These are phyloP conservation scores for Penicillium sp. DNA, from an alignment of 2,329 filamentous ascomycete species.

Conservation along the genomic window DNA sequence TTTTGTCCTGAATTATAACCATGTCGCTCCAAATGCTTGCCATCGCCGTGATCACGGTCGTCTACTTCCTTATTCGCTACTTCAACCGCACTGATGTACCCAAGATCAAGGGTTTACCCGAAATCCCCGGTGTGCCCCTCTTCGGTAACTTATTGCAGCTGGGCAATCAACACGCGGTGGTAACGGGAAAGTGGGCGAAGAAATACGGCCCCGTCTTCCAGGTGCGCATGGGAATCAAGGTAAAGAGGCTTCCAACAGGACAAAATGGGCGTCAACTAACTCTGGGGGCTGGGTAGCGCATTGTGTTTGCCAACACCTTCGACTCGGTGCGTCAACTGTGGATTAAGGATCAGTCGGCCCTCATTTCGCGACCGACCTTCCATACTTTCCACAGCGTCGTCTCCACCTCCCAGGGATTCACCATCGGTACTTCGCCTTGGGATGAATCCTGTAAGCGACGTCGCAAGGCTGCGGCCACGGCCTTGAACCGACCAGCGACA, in stretches of 20 bases:
- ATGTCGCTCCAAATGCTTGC: constrained; percentile 32
- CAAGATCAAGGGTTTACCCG: constrained; percentile 59
- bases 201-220: constrained; percentile 63
- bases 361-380: constrained; percentile 72
- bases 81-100: constrained; percentile 52
- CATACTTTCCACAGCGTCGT: constrained; percentile 80
- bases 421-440: constrained; percentile 79
- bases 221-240: constrained; percentile 63
- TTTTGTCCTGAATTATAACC: not conserved
- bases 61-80: constrained; percentile 41
- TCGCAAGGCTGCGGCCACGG: constrained; percentile 72
- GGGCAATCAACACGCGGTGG: constrained; percentile 54
- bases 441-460: constrained; percentile 73
- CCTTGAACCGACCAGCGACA: constrained; percentile 69
- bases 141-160: constrained; percentile 62
- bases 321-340: constrained; percentile 67
- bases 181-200: constrained; percentile 54
- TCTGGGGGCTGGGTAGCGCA: constrained; percentile 45
- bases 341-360: constrained; percentile 71
- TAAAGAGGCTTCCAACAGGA: constrained; percentile 26
- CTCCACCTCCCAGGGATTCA: constrained; percentile 71
- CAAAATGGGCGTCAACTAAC: constrained; percentile 1
- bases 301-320: constrained; percentile 75
- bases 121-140: constrained; percentile 58
- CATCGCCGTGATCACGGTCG: constrained; percentile 34